Base-by-base conservation (phyloP, 495 filamentous ascomycete species). In the Aspergillus heteromorphus region DNA sequence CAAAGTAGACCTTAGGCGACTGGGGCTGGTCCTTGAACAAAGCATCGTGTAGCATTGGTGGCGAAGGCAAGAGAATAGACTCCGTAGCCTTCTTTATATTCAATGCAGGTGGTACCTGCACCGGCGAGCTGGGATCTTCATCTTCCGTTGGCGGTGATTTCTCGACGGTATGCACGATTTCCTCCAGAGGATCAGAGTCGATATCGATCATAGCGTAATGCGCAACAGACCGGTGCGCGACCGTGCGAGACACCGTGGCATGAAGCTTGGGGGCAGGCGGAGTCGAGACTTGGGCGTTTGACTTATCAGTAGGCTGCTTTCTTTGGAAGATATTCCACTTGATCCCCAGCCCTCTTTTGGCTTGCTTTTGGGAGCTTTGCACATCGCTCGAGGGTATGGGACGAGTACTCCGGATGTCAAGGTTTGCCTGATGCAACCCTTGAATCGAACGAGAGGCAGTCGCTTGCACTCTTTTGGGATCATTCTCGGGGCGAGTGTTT, bases 271-370 rank as follows among this genome's bases (percentile, higher is more conserved):
- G 53, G 6, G 63, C 57, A 23, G 68, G 51, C 5, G 56, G 43
- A 14, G 36, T 49, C 13, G 55, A 41, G 1, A 48, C 11, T n/a
- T 48, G 36, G 7, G 49, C 48, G 40, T 34, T 14, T 16, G 51
- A 19, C n/a, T 40, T 20, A 19, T 67, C 66, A 21, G 56, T 60
- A 17, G 31, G 30, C 19, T 59, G 70, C 36, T 49, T 83, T 56
- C 85, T 80, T 53, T 90, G 84, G 59, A 95, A 95, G 56, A 95
- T 81, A 61, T 89, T 91, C 90, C 90, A 95, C 60, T 84, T 87
- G n/a, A 63, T 38, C 17, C 51, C 79, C 73, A 29, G 82, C 49
- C 43, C 73, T 62, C 58, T 59, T 43, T 61, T 66, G 17, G 69
- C 69, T 4, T 59, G 25, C 31, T 57, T 59, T 16, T 29, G 61